Conservation (phyloP, 2,329 filamentous ascomycete genomes). For the Cercospora sp. region DNA sequence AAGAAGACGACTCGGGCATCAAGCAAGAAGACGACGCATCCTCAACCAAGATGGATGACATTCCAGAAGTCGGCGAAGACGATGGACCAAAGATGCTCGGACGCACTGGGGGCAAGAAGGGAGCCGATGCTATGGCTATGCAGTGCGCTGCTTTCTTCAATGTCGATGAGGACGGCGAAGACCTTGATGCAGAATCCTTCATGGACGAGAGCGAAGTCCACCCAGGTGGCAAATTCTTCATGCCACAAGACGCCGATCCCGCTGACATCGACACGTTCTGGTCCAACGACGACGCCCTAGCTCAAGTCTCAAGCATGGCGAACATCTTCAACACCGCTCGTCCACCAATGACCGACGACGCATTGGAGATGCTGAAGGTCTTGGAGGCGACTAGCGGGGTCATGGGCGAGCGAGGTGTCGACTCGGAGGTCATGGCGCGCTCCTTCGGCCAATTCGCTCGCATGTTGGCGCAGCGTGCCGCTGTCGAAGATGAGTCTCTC, state of each 20-base stretch:
- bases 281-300: background rate
- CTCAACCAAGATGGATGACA: background rate
- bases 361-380: background rate
- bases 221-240: slow-evolving; percentile 4
- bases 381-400: background rate
- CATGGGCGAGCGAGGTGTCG: slow-evolving; percentile 1
- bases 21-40: background rate
- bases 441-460: slow-evolving; percentile 1
- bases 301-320: background rate
- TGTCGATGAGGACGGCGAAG: slow-evolving; percentile 2
- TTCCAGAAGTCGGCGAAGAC: background rate
- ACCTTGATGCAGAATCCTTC: background rate
- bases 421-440: background rate
- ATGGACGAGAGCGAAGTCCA: background rate
- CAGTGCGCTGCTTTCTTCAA: background rate
- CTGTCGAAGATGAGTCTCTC: background rate
- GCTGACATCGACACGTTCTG: slow-evolving; percentile 1
- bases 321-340: background rate
- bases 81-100: background rate
- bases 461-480: background rate
- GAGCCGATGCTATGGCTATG: background rate
- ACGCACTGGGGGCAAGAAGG: background rate
- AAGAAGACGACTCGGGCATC: background rate
- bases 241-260: slow-evolving; percentile 3
- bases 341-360: background rate